Evolutionary conservation across 306 rosid genomes (phyloP).

Genomic region (Parietaria judaica): DNA sequence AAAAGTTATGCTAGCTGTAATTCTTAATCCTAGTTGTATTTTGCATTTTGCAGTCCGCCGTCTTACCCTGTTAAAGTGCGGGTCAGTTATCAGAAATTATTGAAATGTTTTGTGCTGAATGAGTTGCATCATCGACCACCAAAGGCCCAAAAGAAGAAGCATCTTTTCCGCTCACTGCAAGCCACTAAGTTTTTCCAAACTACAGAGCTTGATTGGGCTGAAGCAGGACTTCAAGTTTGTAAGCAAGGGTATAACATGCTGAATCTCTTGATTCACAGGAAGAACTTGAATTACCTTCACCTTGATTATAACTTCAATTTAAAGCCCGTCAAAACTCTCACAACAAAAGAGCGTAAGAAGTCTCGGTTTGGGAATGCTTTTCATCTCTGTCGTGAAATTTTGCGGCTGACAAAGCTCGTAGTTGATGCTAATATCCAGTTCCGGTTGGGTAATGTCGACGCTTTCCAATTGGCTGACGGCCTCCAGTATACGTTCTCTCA

Average conservation of each 20-base stretch:
- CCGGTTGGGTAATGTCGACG: constrained; percentile 97
- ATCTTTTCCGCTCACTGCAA: constrained; percentile 85
- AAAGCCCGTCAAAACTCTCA: constrained; percentile 94
- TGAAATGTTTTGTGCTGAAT: constrained; percentile 92
- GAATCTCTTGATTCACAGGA: constrained; percentile 89
- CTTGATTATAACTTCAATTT: constrained; percentile 94
- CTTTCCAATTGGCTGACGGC: constrained; percentile 97
- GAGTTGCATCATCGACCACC: constrained; percentile 99
- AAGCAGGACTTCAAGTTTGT: constrained; percentile 98
- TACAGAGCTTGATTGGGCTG: constrained; percentile 98
- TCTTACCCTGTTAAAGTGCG: constrained; percentile 97
- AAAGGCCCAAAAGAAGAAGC: constrained; percentile 97
- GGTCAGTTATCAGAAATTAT: constrained; percentile 88
- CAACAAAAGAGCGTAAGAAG: constrained; percentile 93
- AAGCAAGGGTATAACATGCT: constrained; percentile 98
- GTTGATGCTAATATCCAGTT: constrained; percentile 98
- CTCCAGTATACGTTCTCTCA: constrained; percentile 95
- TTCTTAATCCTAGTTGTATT: background rate
- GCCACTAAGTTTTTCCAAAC: constrained; percentile 99
- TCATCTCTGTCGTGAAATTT: constrained; percentile 97
- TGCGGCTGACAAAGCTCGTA: constrained; percentile 93
- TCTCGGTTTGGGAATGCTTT: constrained; percentile 98
- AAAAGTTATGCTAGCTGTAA: background rate
- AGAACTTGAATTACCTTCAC: constrained; percentile 95
- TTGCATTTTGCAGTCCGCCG: constrained; percentile 63